Evolutionary conservation across 495 filamentous ascomycete species (phyloP).

Genomic region (Penicillium atrosanguineum): DNA sequence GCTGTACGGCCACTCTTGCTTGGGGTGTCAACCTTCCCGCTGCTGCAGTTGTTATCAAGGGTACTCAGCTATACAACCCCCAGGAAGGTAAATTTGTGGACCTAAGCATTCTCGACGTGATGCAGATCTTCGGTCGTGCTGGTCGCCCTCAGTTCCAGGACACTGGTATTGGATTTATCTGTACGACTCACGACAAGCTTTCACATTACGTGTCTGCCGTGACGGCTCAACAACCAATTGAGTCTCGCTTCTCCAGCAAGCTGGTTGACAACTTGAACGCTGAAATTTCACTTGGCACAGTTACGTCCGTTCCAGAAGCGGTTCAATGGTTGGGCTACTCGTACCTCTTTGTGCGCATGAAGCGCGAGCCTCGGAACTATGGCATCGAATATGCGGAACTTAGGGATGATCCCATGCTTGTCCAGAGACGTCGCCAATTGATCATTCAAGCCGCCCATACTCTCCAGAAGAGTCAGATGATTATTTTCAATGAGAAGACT

Average conservation of each 20-base stretch:
- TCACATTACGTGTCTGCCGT: conserved; percentile 91
- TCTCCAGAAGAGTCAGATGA: conserved; percentile 93
- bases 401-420: conserved; percentile 77
- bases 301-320: conserved; percentile 90
- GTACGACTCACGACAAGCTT: conserved; percentile 88
- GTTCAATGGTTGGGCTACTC: conserved; percentile 98
- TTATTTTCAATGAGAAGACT: conserved; percentile 92
- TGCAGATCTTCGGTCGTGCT: conserved; percentile 98
- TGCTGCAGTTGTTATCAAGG: conserved; percentile 92
- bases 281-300: conserved; percentile 89
- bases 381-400: conserved; percentile 96
- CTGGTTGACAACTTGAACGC: conserved; percentile 96
- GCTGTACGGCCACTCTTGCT: conserved; percentile 94
- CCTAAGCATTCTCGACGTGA: conserved; percentile 91
- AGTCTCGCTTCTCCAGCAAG: conserved; percentile 85
- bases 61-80: conserved; percentile 93
- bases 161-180: conserved; percentile 93
- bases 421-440: conserved; percentile 75
- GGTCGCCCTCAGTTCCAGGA: conserved; percentile 97
- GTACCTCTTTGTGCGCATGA: conserved; percentile 95
- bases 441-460: conserved; percentile 83
- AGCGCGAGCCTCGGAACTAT: conserved; percentile 83
- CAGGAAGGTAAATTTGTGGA: conserved; percentile 96
- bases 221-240: conserved; percentile 93
- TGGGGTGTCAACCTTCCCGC: conserved; percentile 98